phyloP scores from a whole-genome alignment of 768 basidiomycete genomes.

The Exidia glandulosa region DNA sequence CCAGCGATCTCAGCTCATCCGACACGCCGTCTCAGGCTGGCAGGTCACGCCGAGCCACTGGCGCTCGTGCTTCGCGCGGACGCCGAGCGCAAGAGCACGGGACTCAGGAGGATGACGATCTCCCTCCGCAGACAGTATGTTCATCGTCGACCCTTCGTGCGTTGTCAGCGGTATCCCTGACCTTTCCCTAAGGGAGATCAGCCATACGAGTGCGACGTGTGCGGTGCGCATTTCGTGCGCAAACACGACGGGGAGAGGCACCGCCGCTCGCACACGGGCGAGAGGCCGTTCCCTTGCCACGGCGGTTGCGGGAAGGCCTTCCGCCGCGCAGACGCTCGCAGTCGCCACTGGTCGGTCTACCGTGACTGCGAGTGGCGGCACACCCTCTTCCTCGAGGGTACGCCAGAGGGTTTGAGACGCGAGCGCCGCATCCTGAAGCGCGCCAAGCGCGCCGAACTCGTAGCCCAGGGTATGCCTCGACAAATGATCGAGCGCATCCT shows the following conservation, averaged over 20 bases:
- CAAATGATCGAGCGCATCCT: background rate
- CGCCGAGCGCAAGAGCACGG: no score
- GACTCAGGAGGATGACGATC: no score
- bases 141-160: background rate
- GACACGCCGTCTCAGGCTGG: background rate
- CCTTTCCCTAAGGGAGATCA: background rate
- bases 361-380: constrained; percentile 1
- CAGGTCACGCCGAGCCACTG: background rate
- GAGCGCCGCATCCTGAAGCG: background rate
- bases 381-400: background rate
- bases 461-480: background rate
- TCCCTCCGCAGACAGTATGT: no score
- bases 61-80: no score
- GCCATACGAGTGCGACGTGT: background rate
- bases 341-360: background rate
- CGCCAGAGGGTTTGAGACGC: background rate
- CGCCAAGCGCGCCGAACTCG: background rate
- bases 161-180: background rate
- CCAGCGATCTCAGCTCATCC: background rate
- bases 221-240: background rate
- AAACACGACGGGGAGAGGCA: background rate
- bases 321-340: constrained; percentile 1
- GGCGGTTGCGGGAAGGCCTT: background rate
- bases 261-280: background rate
- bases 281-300: background rate